These are phyloP conservation scores for Ophiostoma ulmi DNA, from an alignment of 2,329 filamentous ascomycete genomes.

Conservation along the genomic window DNA sequence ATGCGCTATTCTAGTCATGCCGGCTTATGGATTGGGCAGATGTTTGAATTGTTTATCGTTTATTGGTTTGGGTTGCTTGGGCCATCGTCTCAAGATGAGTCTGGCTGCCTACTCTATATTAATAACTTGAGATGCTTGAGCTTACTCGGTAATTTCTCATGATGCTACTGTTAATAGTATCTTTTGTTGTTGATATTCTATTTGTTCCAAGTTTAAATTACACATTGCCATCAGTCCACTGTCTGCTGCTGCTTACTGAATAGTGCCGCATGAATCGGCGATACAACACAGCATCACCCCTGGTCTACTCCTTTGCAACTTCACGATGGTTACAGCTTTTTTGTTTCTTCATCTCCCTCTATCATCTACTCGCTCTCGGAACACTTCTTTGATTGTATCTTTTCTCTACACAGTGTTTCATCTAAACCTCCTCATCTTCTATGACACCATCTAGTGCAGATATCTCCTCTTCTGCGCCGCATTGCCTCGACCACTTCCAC, in stretches of 20 bases:
- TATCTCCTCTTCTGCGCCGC: background rate
- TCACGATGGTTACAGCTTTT: background rate
- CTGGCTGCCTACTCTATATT: no score
- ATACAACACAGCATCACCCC: background rate
- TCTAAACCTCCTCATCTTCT: background rate
- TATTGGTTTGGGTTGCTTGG: background rate
- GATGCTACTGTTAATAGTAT: no score
- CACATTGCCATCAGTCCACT: no score
- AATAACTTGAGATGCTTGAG: no score
- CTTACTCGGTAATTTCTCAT: no score
- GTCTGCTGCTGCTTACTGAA: background rate
- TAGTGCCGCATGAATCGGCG: background rate
- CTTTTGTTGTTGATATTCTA: no score
- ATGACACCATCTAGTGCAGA: background rate
- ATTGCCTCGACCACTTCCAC: background rate
- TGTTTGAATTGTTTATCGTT: background rate
- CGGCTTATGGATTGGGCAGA: background rate
- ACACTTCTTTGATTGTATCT: background rate
- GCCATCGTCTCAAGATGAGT: no score
- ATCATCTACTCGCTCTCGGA: background rate
- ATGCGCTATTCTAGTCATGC: background rate
- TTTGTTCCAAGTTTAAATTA: no score
- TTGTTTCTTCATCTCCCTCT: background rate
- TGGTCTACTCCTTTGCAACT: background rate
- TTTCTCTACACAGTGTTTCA: no score